phyloP scores from a whole-genome alignment of 306 rosid species.

The Cicer judaicum region DNA sequence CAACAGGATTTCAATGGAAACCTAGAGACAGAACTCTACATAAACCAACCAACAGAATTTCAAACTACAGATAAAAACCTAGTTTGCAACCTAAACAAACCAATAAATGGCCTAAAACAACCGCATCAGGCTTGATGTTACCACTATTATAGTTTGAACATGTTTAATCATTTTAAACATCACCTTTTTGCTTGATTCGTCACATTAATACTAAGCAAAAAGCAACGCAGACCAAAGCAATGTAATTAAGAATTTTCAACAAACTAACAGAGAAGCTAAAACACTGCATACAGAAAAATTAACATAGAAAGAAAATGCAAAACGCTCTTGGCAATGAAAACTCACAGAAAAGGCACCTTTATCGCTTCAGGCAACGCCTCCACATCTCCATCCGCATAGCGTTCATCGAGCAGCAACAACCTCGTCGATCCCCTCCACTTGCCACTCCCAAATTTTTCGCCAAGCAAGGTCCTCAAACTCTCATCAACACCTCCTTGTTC shows the following conservation, averaged over 20 bases:
- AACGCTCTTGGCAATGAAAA: slow-evolving; percentile 33
- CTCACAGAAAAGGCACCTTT: slow-evolving; percentile 72
- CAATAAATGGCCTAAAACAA: not conserved
- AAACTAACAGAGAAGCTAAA: not conserved
- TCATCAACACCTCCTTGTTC: slow-evolving; percentile 45
- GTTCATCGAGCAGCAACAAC: slow-evolving; percentile 79
- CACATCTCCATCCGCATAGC: slow-evolving; percentile 48
- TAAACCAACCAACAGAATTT: not conserved
- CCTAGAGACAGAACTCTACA: not conserved
- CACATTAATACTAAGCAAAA: slow-evolving; percentile 9
- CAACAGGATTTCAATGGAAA: not conserved
- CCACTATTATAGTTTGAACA: not conserved
- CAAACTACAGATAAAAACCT: not conserved
- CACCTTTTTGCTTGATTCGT: not conserved
- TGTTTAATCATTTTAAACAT: not conserved
- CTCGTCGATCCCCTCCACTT: slow-evolving; percentile 89
- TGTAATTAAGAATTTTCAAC: not conserved
- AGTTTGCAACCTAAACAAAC: not conserved
- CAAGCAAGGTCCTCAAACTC: slow-evolving; percentile 70
- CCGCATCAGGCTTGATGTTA: not conserved
- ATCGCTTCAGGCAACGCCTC: slow-evolving; percentile 84
- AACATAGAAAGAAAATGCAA: not conserved
- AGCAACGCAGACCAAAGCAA: not conserved
- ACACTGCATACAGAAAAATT: not conserved
- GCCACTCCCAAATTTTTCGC: slow-evolving; percentile 59